phyloP scores from a whole-genome alignment of 768 basidiomycete species.

The Tulasnella sp. region DNA sequence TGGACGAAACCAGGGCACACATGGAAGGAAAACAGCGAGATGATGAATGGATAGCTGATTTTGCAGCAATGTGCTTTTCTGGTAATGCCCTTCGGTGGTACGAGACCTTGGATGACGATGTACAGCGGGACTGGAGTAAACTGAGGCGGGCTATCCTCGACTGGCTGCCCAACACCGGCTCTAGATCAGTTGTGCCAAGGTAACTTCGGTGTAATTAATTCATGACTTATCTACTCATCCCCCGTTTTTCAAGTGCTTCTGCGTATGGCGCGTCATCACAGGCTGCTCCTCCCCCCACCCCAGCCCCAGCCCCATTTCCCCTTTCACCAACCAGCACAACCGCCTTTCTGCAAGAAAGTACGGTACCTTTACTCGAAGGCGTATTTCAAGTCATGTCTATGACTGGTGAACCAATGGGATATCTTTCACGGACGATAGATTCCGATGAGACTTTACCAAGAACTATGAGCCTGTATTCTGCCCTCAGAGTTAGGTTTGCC shows the following conservation, averaged over 20 bases:
- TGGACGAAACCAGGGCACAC: background rate
- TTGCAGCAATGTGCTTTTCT: background rate
- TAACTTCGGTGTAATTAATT: background rate
- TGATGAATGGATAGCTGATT: background rate
- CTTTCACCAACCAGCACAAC: background rate
- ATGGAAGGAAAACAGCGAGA: background rate
- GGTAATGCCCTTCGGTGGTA: background rate
- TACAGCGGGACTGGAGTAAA: background rate
- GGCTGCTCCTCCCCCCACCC: background rate
- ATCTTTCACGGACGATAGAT: background rate
- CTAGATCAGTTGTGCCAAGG: background rate
- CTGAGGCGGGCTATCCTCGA: background rate
- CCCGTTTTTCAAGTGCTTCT: background rate
- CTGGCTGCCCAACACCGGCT: background rate
- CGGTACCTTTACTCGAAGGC: background rate
- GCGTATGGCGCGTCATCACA: background rate
- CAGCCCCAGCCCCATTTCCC: background rate
- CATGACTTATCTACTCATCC: background rate
- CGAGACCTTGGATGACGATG: background rate
- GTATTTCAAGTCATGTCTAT: background rate
- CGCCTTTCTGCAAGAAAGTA: background rate
- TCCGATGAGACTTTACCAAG: background rate
- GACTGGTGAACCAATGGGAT: background rate
- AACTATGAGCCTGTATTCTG: background rate
- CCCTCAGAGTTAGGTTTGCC: background rate